Percentiles rank a stretch among this genome's conserved stretches.
Evolutionary conservation across 768 basidiomycete species (phyloP).

Genomic region (Postia placenta): DNA sequence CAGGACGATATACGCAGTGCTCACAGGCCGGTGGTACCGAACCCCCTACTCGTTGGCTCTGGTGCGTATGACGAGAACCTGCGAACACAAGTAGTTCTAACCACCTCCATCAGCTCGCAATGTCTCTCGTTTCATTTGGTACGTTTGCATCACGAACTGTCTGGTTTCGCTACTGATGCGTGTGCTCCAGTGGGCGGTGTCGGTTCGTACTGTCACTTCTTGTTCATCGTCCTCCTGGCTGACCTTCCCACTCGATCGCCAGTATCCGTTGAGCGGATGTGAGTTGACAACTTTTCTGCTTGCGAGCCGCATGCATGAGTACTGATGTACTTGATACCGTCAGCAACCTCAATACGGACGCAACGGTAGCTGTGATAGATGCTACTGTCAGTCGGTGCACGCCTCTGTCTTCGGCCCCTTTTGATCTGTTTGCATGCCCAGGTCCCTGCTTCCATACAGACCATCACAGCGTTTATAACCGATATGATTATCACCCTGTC

Average conservation of each 20-base stretch:
- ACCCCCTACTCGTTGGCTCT: neutral
- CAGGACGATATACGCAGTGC: neutral
- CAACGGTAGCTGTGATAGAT: neutral
- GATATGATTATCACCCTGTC: conserved; percentile 1
- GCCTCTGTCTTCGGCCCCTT: neutral
- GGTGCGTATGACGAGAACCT: neutral
- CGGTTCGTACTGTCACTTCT: neutral
- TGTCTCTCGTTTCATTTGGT: neutral
- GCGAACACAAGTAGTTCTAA: too few species aligned
- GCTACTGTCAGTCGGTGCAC: neutral
- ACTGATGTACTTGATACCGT: neutral
- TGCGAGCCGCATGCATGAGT: too few species aligned
- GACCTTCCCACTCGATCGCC: too few species aligned
- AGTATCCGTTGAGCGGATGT: neutral
- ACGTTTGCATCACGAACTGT: neutral
- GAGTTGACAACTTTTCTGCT: too few species aligned
- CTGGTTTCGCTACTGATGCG: neutral
- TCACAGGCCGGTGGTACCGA: neutral
- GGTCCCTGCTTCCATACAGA: neutral
- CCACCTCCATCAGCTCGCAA: neutral
- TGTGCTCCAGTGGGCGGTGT: conserved; percentile 1
- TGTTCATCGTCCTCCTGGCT: too few species aligned
- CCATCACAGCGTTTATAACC: neutral
- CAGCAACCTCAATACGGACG: neutral
- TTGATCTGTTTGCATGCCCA: neutral